These are phyloP conservation scores for Xanthoconium stramineum DNA, from an alignment of 768 basidiomycete species.

Conservation along the genomic window DNA sequence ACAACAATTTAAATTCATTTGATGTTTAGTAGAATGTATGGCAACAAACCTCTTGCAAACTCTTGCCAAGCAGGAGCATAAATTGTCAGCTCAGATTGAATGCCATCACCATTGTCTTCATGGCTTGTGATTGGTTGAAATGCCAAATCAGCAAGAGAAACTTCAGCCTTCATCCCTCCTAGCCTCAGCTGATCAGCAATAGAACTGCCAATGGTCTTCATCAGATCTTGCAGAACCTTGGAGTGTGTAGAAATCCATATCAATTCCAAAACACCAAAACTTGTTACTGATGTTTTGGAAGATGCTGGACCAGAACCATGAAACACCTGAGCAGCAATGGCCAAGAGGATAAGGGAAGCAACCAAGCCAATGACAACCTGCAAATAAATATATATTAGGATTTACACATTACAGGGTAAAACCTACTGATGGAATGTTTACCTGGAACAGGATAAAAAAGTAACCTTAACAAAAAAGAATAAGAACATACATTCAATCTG, in stretches of 20 bases:
- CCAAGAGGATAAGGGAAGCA: not conserved
- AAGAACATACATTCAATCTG: conserved; percentile 4
- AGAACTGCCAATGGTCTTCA: not conserved
- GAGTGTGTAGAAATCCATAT: not conserved
- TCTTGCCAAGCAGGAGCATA: not conserved
- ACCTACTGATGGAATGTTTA: not conserved
- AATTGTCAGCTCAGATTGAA: not conserved
- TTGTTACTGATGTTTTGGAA: not conserved
- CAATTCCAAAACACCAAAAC: not conserved
- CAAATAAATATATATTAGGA: not conserved
- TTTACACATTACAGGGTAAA: not conserved
- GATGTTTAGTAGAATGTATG: not conserved
- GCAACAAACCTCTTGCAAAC: not conserved
- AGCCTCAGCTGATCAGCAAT: not conserved
- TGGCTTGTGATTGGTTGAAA: not conserved
- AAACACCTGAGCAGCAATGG: not conserved
- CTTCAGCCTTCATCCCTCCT: not conserved
- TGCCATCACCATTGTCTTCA: not conserved
- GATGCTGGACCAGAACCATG: not conserved
- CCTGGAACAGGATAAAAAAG: not conserved
- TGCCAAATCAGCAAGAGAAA: not conserved
- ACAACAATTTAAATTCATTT: not conserved
- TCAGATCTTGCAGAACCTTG: not conserved
- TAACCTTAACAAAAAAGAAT: not conserved
- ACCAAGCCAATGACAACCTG: not conserved